Evolutionary conservation across 1,139 yeast genomes (phyloP).

Genomic region (Geotrichum fermentans): DNA sequence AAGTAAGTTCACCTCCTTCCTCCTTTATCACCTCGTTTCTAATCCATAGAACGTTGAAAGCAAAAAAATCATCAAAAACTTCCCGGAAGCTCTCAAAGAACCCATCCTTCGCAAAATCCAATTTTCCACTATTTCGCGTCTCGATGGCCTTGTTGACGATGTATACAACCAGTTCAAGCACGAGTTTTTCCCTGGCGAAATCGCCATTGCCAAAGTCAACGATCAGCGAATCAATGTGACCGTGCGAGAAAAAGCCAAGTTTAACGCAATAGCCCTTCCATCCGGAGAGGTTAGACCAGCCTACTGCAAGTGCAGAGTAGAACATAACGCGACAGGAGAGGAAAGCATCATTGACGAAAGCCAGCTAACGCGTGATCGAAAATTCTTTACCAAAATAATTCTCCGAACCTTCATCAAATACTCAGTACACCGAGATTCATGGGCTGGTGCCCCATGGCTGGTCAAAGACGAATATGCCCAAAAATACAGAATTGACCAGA

Average conservation of each 20-base stretch:
- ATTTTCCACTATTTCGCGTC: slow-evolving; percentile 74
- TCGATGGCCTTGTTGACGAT: slow-evolving; percentile 82
- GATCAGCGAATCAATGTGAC: slow-evolving; percentile 46
- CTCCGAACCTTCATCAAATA: slow-evolving; percentile 85
- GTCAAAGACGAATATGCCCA: slow-evolving; percentile 66
- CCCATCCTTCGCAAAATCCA: slow-evolving; percentile 83
- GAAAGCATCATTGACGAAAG: slow-evolving; percentile 66
- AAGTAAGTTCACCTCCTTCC: slow-evolving; percentile 33
- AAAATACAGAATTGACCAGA: slow-evolving; percentile 37
- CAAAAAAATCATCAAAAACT: slow-evolving; percentile 63
- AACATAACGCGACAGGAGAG: slow-evolving; percentile 45
- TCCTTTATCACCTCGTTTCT: neutral
- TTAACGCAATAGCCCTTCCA: slow-evolving; percentile 39
- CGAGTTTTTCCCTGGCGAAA: slow-evolving; percentile 90
- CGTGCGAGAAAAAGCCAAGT: slow-evolving; percentile 51
- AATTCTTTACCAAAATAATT: slow-evolving; percentile 81
- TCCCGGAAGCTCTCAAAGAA: slow-evolving; percentile 88
- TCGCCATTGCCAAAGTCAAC: slow-evolving; percentile 53
- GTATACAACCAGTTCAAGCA: slow-evolving; percentile 63
- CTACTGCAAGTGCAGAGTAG: slow-evolving; percentile 67
- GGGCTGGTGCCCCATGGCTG: slow-evolving; percentile 95
- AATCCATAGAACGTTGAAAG: slow-evolving; percentile 29
- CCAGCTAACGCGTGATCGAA: slow-evolving; percentile 75
- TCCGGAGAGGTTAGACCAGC: slow-evolving; percentile 53
- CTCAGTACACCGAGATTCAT: slow-evolving; percentile 73